These are phyloP conservation scores for Escallonia herrerae DNA, from an alignment of 129 eudicot genomes.

Conservation along the genomic window DNA sequence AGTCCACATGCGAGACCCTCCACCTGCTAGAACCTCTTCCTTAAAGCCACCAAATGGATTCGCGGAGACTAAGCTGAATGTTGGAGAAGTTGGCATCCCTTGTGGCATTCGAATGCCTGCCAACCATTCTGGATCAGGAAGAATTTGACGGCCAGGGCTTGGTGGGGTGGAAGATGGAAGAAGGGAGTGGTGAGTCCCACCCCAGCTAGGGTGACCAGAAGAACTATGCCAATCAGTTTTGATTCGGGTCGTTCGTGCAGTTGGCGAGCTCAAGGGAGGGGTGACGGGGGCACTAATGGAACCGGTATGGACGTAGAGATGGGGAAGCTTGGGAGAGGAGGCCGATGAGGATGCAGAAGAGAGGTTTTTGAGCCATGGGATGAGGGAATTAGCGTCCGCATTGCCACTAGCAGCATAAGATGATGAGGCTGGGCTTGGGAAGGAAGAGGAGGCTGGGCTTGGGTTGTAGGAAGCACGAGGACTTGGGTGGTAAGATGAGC, in stretches of 20 bases:
- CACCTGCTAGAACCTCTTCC: conserved; percentile 23
- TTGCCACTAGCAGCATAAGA: conserved; percentile 38
- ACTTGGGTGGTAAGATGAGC: conserved; percentile 68
- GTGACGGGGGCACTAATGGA: conserved; percentile 91
- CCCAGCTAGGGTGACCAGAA: conserved; percentile 30
- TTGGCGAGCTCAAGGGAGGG: conserved; percentile 78
- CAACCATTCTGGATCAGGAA: conserved; percentile 44
- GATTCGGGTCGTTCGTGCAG: conserved; percentile 50
- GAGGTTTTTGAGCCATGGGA: conserved; percentile 72
- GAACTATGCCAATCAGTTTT: conserved; percentile 21
- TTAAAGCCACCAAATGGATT: conserved; percentile 68
- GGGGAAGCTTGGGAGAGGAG: conserved; percentile 40
- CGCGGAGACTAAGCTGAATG: conserved; percentile 62
- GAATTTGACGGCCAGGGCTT: conserved; percentile 52
- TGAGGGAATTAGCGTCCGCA: conserved; percentile 48
- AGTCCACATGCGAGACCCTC: conserved; percentile 62
- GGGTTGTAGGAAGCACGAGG: conserved; percentile 56
- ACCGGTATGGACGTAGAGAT: conserved; percentile 49
- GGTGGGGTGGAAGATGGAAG: conserved; percentile 69
- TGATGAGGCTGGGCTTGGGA: conserved; percentile 65
- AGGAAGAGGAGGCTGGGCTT: conserved; percentile 67
- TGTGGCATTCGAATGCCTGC: conserved; percentile 36
- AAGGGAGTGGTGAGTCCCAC: conserved; percentile 31
- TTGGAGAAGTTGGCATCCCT: conserved; percentile 69
- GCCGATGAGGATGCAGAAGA: conserved; percentile 61